Evolutionary conservation across 2,329 filamentous ascomycete genomes (phyloP), one percentile per base, ranked within the genome.

Genomic region (Aspergillus versicolor): DNA sequence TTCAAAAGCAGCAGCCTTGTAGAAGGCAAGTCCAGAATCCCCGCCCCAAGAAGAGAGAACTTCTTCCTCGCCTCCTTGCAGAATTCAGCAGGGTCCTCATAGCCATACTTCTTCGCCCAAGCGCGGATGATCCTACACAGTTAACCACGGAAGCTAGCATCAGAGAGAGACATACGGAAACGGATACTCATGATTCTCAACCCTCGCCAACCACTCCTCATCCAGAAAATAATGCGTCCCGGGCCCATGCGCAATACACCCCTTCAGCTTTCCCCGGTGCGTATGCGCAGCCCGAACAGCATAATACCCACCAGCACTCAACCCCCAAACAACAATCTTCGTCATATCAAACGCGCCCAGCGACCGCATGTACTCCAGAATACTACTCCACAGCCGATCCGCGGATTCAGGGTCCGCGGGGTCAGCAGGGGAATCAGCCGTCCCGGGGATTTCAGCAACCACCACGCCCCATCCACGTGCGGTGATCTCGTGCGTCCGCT

Each of bases 271-370:
- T 0, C 76, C 68, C 17, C 75, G 73, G 68, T 89, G 87, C n/a
- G 86, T 89, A 70, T 88, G 85, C 44, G 87, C 86, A n/a, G 84
- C 79, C 17, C 87, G 81, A 38, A 86, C 78, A 19, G 87, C 86
- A 71, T 89, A 88, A 77, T 88, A 89, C 0, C 87, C 87, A 30
- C 87, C 87, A 0, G 82, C 79, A 61, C 83, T 86, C 34, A 89
- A 73, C 0, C 87, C 87, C 86, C 87, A 89, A 46, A 80, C 82
- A 59, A 86, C 71, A 7, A 90, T 73, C 34, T 78, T 79, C 1
- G 66, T 63, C 78, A 82, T 82, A 67, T 89, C 81, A 64, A 88
- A 84, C 30, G 75, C 67, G 1, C 75, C 72, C 49, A 82, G 73
- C 3, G 67, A 56, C 2, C 67, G 73, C 77, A 88, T 82, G 81